Evolutionary conservation across 1,284 basidiomycete genomes (phyloP).

Genomic region (Ustilago xerochloae): DNA sequence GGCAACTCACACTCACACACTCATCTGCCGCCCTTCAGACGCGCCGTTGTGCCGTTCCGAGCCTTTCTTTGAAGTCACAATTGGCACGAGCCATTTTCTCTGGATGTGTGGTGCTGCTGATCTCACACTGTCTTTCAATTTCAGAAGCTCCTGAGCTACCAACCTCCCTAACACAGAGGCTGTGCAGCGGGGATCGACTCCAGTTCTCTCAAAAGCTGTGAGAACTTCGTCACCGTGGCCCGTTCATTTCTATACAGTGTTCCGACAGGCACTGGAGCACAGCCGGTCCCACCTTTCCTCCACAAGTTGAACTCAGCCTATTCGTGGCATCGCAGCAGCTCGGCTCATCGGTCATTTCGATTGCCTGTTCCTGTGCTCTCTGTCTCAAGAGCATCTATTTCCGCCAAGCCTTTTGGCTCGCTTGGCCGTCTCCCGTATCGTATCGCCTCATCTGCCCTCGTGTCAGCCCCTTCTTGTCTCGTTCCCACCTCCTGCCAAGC

Average conservation of each 20-base stretch:
- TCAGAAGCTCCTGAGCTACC: too few species aligned
- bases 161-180: too few species aligned
- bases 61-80: too few species aligned
- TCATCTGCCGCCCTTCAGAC: not conserved
- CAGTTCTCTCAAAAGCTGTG: too few species aligned
- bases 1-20: not conserved
- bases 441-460: not conserved
- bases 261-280: too few species aligned
- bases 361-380: not conserved
- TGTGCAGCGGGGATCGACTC: too few species aligned
- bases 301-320: not conserved
- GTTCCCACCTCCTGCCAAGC: not conserved
- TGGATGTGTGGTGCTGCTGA: too few species aligned
- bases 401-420: constrained; percentile 10
- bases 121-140: too few species aligned
- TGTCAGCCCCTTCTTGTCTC: not conserved
- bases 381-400: not conserved
- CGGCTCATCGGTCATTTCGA: constrained; percentile 9
- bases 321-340: not conserved
- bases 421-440: not conserved
- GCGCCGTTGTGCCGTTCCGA: too few species aligned
- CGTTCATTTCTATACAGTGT: too few species aligned
- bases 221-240: too few species aligned
- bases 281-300: not conserved
- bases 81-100: too few species aligned